These are phyloP conservation scores for Aspergillus neotritici DNA, from an alignment of 2,329 filamentous ascomycete species.

Conservation along the genomic window DNA sequence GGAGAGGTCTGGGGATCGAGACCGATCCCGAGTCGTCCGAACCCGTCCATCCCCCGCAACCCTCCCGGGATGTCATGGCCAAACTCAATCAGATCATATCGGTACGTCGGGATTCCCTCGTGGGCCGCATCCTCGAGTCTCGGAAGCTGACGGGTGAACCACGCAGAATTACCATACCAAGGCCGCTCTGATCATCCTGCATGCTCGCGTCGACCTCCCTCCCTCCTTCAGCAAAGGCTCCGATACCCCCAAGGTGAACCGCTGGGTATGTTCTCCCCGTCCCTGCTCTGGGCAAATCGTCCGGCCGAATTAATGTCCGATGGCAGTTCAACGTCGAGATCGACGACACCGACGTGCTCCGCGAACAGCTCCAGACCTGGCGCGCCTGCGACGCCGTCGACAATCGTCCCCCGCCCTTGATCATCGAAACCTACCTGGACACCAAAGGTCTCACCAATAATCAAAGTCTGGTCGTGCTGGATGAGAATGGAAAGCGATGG, in stretches of 20 bases:
- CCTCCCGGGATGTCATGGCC: conserved; percentile 62
- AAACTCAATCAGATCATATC: conserved; percentile 93
- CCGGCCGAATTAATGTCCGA: neutral
- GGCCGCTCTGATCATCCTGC: conserved; percentile 74
- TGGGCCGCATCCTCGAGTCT: neutral
- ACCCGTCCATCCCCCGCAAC: conserved; percentile 42
- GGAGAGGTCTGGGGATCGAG: conserved; percentile 48
- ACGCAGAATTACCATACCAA: conserved; percentile 84
- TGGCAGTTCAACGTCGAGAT: conserved; percentile 90
- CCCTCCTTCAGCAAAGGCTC: conserved; percentile 52
- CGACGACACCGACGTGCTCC: conserved; percentile 83
- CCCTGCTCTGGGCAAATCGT: neutral
- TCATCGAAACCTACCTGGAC: conserved; percentile 88
- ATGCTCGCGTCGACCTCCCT: conserved; percentile 69
- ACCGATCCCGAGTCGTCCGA: conserved; percentile 41
- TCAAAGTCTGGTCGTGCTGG: conserved; percentile 80
- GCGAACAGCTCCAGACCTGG: conserved; percentile 76
- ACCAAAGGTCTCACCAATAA: conserved; percentile 70
- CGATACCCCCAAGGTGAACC: conserved; percentile 63
- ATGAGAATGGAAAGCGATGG: conserved; percentile 87
- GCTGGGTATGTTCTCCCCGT: conserved; percentile 64
- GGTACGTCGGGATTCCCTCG: conserved; percentile 46
- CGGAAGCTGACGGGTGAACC: conserved; percentile 20
- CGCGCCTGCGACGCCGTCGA: conserved; percentile 71
- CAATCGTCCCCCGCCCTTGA: conserved; percentile 71